Evolutionary conservation across 164 flowering plant genomes (phyloP).

Genomic region (grape (Vitis vinifera)): DNA sequence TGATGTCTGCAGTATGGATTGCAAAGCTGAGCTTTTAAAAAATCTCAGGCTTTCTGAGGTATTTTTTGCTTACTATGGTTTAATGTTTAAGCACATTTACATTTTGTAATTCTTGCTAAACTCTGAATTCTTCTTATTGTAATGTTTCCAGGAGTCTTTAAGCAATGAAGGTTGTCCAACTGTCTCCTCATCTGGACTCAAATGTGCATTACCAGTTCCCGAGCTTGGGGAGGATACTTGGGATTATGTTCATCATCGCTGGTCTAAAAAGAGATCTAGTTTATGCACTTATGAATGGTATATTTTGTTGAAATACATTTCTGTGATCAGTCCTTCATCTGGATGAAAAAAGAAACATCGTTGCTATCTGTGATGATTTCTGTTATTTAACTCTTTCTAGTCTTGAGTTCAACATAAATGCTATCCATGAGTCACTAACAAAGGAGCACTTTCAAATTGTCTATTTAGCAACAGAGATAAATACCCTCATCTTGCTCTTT

Average conservation of each 20-base stretch:
- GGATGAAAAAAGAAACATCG: neutral
- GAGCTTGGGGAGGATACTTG: conserved; percentile 53
- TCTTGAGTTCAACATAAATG: no score
- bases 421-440: no score
- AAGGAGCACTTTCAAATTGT: no score
- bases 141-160: conserved; percentile 32
- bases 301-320: neutral
- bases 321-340: neutral
- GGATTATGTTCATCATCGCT: conserved; percentile 54
- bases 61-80: neutral
- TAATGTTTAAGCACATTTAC: neutral
- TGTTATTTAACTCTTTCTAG: neutral
- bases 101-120: neutral
- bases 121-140: neutral
- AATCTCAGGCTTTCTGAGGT: conserved; percentile 39
- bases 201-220: conserved; percentile 25
- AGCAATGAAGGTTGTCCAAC: conserved; percentile 16
- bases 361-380: neutral
- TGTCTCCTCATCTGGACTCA: conserved; percentile 26
- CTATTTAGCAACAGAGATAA: no score
- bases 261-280: conserved; percentile 63
- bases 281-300: conserved; percentile 82
- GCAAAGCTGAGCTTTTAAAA: conserved; percentile 64
- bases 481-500: no score
- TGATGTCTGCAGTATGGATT: conserved; percentile 88